Evolutionary conservation across 1,284 basidiomycete genomes (phyloP), one percentile per base, ranked within the genome.

Genomic region (Rhodotorula sp.): DNA sequence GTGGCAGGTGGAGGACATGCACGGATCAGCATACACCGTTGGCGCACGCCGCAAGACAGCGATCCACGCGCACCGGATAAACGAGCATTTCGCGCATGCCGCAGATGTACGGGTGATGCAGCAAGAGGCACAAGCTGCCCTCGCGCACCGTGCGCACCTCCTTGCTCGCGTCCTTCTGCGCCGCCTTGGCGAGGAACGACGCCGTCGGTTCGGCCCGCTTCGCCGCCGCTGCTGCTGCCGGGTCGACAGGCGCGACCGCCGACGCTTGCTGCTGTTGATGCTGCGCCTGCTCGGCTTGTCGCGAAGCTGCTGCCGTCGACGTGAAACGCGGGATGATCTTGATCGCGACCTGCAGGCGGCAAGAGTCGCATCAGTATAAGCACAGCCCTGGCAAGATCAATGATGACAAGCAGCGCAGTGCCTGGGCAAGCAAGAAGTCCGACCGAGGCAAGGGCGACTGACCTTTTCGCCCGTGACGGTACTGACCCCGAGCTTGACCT

Each of bases 51-150:
- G 19, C 12, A 23, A 41, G 2, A 34, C 27, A 52, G 25, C 9
- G 49, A 45, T 7, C 13, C 19, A 34, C 4, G 16, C 66, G 50
- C 13, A 67, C 62, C 17, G 61, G 60, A 7, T 58, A 50, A 23
- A 93, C 85, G 79, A 96, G 91, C 90, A 99, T 96, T 84, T 97
- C 94, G 77, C 93, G 90, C 96, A 99, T 99, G 67, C 97, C 96
- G 82, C 95, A 98, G 80, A 99, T 92, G 83, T 98, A 97, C 1
- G 96, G 97, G 80, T 99, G 96, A 80, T 98, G 93, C 25, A 99
- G 89, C 49, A 99, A 87, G 84, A 98, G 89, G 65, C 89, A 95
- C 70, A 96, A 86, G 12, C 92, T 92, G 0, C 96, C 96, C 84
- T 99, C 97, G 59, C 97, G 90, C 71, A 98, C 88, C 3, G 93